Evolutionary conservation across 2,329 filamentous ascomycete genomes (phyloP).

Genomic region (Trichophyton simii): DNA sequence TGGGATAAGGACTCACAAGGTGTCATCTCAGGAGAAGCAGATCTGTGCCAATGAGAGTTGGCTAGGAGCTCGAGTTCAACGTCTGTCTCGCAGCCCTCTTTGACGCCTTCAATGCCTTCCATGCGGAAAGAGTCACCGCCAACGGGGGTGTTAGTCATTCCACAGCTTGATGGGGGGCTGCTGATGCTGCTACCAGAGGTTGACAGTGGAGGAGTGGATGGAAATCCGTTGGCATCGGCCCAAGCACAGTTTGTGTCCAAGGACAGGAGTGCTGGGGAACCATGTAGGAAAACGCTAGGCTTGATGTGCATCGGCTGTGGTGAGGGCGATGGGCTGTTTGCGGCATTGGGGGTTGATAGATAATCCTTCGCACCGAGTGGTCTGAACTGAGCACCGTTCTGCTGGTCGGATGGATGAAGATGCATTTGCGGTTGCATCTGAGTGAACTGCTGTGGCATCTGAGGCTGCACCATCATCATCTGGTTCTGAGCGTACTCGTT

Average conservation of each 20-base stretch:
- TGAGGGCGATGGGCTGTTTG: constrained; percentile 49
- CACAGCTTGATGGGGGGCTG: constrained; percentile 66
- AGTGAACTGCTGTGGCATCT: constrained; percentile 18
- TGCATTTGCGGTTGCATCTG: constrained; percentile 9
- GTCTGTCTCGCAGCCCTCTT: constrained; percentile 59
- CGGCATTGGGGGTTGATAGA: background rate
- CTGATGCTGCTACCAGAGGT: constrained; percentile 72
- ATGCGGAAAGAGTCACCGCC: constrained; percentile 65
- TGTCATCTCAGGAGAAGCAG: constrained; percentile 73
- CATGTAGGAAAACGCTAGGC: constrained; percentile 56
- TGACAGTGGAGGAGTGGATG: constrained; percentile 77
- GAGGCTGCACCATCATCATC: constrained; percentile 9
- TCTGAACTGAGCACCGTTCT: constrained; percentile 17
- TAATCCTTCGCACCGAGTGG: background rate
- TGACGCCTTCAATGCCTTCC: constrained; percentile 53
- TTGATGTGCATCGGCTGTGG: constrained; percentile 63
- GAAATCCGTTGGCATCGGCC: constrained; percentile 55
- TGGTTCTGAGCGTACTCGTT: constrained; percentile 26
- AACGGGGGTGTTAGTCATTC: constrained; percentile 68
- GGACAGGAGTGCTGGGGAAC: constrained; percentile 42
- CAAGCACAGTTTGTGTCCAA: constrained; percentile 63
- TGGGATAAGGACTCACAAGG: constrained; percentile 58
- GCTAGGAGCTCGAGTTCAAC: constrained; percentile 60
- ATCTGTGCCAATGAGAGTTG: constrained; percentile 61
- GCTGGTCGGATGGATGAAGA: constrained; percentile 8